Evolutionary conservation across 73 alveolate genomes (phyloP).

Genomic region (Effrenium voratum): DNA sequence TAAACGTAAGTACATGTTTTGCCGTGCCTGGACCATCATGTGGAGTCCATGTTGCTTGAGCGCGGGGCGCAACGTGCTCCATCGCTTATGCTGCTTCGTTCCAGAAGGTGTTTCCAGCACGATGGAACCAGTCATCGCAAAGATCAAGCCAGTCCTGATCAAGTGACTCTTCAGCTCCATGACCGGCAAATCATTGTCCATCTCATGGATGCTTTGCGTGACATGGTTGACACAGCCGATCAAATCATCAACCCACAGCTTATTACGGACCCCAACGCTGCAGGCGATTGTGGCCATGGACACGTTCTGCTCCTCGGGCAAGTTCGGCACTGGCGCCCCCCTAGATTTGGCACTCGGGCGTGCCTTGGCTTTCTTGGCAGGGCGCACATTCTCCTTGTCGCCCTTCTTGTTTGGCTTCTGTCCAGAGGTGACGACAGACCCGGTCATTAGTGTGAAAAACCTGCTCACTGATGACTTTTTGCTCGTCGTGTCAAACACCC

Average conservation of each 20-base stretch:
- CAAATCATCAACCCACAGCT: conserved; percentile 4
- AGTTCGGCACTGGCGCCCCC: not conserved
- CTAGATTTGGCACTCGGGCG: not conserved
- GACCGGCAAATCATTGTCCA: not conserved
- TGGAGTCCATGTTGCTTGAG: not conserved
- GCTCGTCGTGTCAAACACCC: not conserved
- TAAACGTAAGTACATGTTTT: too few species aligned
- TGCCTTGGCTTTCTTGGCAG: not conserved
- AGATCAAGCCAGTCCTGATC: not conserved
- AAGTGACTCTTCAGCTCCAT: not conserved
- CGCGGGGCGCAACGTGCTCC: not conserved
- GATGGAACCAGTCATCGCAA: not conserved
- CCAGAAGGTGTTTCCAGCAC: not conserved
- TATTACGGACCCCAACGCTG: not conserved
- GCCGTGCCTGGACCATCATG: not conserved
- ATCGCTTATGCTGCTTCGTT: not conserved
- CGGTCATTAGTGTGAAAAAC: not conserved
- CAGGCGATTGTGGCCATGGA: not conserved
- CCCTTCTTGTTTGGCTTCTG: not conserved
- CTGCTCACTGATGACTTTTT: not conserved
- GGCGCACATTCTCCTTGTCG: not conserved
- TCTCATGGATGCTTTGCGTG: not conserved
- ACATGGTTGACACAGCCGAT: not conserved
- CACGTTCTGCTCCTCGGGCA: not conserved
- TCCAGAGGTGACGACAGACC: not conserved